These are phyloP conservation scores for Immersiella caudata DNA, from an alignment of 495 filamentous ascomycete species.

Conservation along the genomic window DNA sequence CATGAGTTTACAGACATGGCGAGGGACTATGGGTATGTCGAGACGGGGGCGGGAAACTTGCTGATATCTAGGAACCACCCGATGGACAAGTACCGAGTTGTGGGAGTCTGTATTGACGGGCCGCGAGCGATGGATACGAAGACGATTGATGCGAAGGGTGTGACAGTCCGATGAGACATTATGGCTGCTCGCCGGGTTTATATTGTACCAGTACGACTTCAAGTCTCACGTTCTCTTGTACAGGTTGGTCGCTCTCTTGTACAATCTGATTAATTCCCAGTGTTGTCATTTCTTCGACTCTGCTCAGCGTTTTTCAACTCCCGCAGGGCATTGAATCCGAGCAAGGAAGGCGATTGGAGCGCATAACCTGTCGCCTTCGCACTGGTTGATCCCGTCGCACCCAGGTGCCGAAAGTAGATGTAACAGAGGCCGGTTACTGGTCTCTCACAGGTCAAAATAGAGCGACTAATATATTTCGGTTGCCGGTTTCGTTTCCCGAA, in stretches of 20 bases:
- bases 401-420: no score
- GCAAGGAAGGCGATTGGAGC: neutral
- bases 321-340: no score
- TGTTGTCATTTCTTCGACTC: no score
- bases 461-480: no score
- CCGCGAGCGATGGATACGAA: neutral
- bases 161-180: neutral
- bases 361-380: constrained; percentile 1
- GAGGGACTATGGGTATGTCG: constrained; percentile 34
- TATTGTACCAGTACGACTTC: no score
- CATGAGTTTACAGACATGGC: constrained; percentile 20
- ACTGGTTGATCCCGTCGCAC: neutral
- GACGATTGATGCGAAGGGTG: neutral
- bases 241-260: no score
- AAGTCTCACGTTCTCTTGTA: no score
- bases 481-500: neutral
- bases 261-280: no score
- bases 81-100: constrained; percentile 27
- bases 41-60: constrained; percentile 29
- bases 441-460: no score
- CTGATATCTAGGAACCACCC: constrained; percentile 29
- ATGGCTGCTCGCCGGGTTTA: no score
- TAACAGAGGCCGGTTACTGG: no score
- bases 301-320: no score
- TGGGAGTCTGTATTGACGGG: constrained; percentile 26